These are phyloP conservation scores for Setaria italica DNA, from an alignment of 202 grass and related monocot species.

Conservation along the genomic window DNA sequence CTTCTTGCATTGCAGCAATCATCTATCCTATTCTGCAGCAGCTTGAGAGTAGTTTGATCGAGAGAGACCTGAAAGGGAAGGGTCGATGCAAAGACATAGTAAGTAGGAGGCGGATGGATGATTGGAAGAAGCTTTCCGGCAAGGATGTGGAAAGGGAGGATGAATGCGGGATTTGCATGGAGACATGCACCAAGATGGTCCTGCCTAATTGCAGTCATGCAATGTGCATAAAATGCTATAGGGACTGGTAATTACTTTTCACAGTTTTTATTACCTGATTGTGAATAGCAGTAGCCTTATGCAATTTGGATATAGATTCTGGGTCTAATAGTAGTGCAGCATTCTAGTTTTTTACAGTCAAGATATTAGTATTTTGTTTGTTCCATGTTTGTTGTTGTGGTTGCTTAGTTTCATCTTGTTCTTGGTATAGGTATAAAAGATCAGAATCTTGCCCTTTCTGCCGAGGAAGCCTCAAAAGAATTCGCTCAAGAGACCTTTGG, in stretches of 20 bases:
- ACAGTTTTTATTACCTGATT: neutral
- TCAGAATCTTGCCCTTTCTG: slow-evolving; percentile 88
- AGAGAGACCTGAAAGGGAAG: slow-evolving; percentile 56
- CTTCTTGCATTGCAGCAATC: slow-evolving; percentile 51
- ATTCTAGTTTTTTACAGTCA: neutral
- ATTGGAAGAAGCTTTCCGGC: slow-evolving; percentile 57
- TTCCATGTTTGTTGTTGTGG: neutral
- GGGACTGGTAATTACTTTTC: slow-evolving; percentile 64
- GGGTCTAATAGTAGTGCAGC: neutral
- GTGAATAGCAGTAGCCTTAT: neutral
- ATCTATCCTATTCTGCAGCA: slow-evolving; percentile 84
- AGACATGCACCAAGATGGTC: slow-evolving; percentile 82
- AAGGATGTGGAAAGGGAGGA: slow-evolving; percentile 78
- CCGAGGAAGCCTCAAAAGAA: slow-evolving; percentile 79
- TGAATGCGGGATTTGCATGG: slow-evolving; percentile 84
- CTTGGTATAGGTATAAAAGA: slow-evolving; percentile 63
- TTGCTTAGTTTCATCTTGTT: neutral
- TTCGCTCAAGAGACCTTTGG: slow-evolving; percentile 83
- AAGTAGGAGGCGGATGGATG: slow-evolving; percentile 58
- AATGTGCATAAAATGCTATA: slow-evolving; percentile 90
- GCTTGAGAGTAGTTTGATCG: slow-evolving; percentile 59
- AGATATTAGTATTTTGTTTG: neutral
- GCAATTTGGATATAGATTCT: neutral
- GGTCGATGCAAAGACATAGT: slow-evolving; percentile 56
- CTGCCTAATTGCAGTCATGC: slow-evolving; percentile 79